Percentiles rank a stretch among this genome's conserved stretches.
Conservation (phyloP, 2,329 filamentous ascomycete species). For the Dothideomycetes sp. region DNA sequence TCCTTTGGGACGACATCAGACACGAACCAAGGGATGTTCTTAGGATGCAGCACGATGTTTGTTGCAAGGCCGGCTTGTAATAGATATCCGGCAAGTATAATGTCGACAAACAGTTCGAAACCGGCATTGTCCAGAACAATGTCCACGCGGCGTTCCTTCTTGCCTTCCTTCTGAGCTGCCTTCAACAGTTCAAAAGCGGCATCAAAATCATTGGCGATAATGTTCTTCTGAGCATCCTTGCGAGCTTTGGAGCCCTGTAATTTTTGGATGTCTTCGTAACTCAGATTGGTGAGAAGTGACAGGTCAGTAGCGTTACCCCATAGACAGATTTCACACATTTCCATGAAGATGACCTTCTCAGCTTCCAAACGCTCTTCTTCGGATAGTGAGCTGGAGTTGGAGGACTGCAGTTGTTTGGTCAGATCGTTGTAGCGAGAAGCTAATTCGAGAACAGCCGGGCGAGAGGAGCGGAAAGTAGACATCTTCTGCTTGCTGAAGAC, state of each 20-base stretch:
- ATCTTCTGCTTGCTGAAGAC: slow-evolving; percentile 85
- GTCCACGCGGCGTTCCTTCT: slow-evolving; percentile 67
- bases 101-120: slow-evolving; percentile 93
- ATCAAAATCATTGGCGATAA: slow-evolving; percentile 76
- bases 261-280: slow-evolving; percentile 94
- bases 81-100: slow-evolving; percentile 84
- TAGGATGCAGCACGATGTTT: slow-evolving; percentile 79
- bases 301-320: slow-evolving; percentile 97
- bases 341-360: slow-evolving; percentile 70
- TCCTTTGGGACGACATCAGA: slow-evolving; percentile 86
- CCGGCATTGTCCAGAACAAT: slow-evolving; percentile 96
- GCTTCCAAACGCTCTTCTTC: slow-evolving; percentile 52
- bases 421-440: slow-evolving; percentile 70
- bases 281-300: slow-evolving; percentile 78
- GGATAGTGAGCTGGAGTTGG: slow-evolving; percentile 37
- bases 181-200: slow-evolving; percentile 61
- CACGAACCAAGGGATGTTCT: slow-evolving; percentile 96
- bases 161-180: slow-evolving; percentile 53
- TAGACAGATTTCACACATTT: slow-evolving; percentile 93
- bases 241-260: slow-evolving; percentile 81
- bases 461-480: slow-evolving; percentile 83
- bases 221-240: slow-evolving; percentile 82
- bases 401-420: slow-evolving; percentile 53
- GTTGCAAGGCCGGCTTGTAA: slow-evolving; percentile 79
- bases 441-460: slow-evolving; percentile 74